These are phyloP conservation scores for Fusarium drepaniforme DNA, from an alignment of 2,329 filamentous ascomycete species.

Conservation along the genomic window DNA sequence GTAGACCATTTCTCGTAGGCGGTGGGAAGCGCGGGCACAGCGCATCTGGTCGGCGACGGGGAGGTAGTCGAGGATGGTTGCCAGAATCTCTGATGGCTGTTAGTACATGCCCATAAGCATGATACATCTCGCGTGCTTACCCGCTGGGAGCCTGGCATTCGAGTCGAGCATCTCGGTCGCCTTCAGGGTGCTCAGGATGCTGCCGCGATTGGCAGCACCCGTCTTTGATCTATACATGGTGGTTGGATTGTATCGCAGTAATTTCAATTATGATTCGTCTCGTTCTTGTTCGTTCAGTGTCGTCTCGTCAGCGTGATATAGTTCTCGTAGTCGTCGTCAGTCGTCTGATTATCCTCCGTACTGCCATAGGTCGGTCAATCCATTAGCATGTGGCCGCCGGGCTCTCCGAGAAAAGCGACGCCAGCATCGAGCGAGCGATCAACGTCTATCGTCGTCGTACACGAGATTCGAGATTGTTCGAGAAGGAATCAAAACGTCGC, in stretches of 20 bases:
- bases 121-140: conserved; percentile 56
- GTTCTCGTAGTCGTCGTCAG: conserved; percentile 7
- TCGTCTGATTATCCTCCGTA: conserved; percentile 22
- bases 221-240: conserved; percentile 60
- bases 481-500: neutral
- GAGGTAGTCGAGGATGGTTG: conserved; percentile 89
- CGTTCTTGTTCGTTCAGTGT: neutral
- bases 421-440: conserved; percentile 26
- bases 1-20: conserved; percentile 98
- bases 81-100: conserved; percentile 78
- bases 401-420: conserved; percentile 22
- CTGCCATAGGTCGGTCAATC: conserved; percentile 27
- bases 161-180: conserved; percentile 84
- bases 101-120: neutral
- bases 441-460: neutral
- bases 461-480: neutral
- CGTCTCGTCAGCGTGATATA: neutral
- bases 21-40: conserved; percentile 85
- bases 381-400: conserved; percentile 37
- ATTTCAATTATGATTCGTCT: conserved; percentile 1
- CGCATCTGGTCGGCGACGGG: conserved; percentile 86
- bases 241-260: conserved; percentile 13
- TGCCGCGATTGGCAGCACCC: conserved; percentile 54
- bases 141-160: conserved; percentile 85
- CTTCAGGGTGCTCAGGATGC: conserved; percentile 82